These are phyloP conservation scores for Metarhizium robertsii DNA, from an alignment of 2,329 filamentous ascomycete species.

Conservation along the genomic window DNA sequence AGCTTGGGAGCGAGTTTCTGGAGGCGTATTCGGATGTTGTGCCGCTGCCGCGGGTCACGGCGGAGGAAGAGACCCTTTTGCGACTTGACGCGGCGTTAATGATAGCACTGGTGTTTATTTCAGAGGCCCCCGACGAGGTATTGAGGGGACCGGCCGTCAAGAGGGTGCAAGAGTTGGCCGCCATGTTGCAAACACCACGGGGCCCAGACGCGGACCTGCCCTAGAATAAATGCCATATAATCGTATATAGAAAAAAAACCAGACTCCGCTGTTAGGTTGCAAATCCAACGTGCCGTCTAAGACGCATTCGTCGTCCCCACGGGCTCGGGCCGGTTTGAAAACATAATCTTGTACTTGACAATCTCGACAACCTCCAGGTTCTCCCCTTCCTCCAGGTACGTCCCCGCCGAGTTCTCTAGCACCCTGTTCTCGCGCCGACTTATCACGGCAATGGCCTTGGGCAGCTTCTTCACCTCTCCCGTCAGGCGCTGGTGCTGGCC, in stretches of 20 bases:
- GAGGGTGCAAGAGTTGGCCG: conserved; percentile 7
- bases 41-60: too few relatives aligned
- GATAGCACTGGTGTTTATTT: too few relatives aligned
- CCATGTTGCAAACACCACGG: neutral
- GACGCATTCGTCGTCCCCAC: conserved; percentile 40
- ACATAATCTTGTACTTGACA: conserved; percentile 78
- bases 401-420: conserved; percentile 36
- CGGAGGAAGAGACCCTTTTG: too few relatives aligned
- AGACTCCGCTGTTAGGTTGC: neutral
- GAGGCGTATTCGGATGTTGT: too few relatives aligned
- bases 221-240: too few relatives aligned
- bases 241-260: neutral
- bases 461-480: conserved; percentile 83
- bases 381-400: conserved; percentile 23
- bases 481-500: conserved; percentile 82
- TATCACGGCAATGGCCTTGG: conserved; percentile 70
- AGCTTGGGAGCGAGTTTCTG: too few relatives aligned
- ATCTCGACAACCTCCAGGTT: conserved; percentile 80
- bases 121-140: conserved; percentile 9
- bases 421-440: conserved; percentile 38
- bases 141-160: conserved; percentile 2
- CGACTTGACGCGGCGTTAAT: too few relatives aligned
- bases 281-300: neutral
- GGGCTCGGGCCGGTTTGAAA: conserved; percentile 77
- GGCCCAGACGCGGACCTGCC: too few relatives aligned